phyloP scores from a whole-genome alignment of 129 eudicot species.

The Tagetes erecta region DNA sequence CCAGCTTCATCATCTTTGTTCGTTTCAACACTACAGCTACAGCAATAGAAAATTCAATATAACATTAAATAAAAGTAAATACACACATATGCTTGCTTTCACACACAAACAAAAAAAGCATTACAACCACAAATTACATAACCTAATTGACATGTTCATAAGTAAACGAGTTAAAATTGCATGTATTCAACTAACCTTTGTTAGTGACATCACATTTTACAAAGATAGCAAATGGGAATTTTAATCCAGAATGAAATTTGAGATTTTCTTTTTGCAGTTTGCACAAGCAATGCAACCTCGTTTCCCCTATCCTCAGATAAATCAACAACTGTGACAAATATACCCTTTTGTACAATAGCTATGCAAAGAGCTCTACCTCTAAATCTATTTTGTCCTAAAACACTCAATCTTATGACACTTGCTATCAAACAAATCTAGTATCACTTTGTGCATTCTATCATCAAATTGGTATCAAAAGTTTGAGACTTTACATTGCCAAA shows the following conservation, averaged over 20 bases:
- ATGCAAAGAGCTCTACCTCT: constrained; percentile 67
- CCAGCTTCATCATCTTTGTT: too few species aligned
- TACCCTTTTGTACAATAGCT: constrained; percentile 83
- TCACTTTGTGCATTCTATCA: too few species aligned
- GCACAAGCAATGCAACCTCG: constrained; percentile 56
- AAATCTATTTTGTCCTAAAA: too few species aligned
- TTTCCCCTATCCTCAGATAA: constrained; percentile 64
- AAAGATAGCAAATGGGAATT: constrained; percentile 58
- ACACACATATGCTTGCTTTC: too few species aligned
- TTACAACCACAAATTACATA: not conserved
- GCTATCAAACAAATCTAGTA: too few species aligned
- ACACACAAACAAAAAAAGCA: too few species aligned
- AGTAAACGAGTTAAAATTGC: not conserved
- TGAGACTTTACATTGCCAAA: too few species aligned
- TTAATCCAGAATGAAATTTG: constrained; percentile 56
- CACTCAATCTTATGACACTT: too few species aligned
- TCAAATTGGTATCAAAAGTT: too few species aligned
- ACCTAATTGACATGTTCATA: not conserved
- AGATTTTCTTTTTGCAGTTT: constrained; percentile 37
- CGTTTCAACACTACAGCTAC: too few species aligned
- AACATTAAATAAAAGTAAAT: too few species aligned
- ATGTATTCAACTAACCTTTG: constrained; percentile 41
- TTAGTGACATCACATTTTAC: constrained; percentile 72
- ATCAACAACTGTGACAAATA: constrained; percentile 77
- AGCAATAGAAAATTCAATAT: too few species aligned